phyloP scores from a whole-genome alignment of 2,329 filamentous ascomycete genomes.

The Fusarium abutilonis region DNA sequence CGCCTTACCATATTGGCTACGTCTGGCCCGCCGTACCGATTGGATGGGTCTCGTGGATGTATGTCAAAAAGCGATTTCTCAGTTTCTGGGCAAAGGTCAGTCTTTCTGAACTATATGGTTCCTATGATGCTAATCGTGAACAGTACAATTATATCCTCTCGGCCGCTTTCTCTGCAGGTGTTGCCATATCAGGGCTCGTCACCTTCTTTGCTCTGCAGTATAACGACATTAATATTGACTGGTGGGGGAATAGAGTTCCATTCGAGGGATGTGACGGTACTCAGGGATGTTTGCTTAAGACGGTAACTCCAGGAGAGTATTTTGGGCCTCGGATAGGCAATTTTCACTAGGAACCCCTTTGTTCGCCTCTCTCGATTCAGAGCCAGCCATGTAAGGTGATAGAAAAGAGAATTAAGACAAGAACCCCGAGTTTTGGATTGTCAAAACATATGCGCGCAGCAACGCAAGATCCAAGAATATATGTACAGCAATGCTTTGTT shows the following conservation, averaged over 20 bases:
- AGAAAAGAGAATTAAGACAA: too few species aligned
- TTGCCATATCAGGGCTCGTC: constrained; percentile 58
- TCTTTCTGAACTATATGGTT: not conserved
- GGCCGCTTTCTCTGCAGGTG: constrained; percentile 55
- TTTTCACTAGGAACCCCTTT: constrained; percentile 14
- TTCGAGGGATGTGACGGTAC: constrained; percentile 45
- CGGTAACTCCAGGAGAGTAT: constrained; percentile 44
- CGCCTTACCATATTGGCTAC: constrained; percentile 59
- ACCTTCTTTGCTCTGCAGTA: constrained; percentile 61
- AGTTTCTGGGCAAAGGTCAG: constrained; percentile 59
- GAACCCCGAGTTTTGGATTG: too few species aligned
- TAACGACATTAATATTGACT: constrained; percentile 50
- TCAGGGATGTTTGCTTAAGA: constrained; percentile 36
- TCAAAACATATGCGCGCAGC: too few species aligned
- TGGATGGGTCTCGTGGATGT: constrained; percentile 60
- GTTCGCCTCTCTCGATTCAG: too few species aligned
- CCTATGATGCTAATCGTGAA: constrained; percentile 32
- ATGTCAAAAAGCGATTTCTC: constrained; percentile 56
- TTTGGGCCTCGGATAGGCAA: constrained; percentile 46
- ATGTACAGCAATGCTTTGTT: not conserved
- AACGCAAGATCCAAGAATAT: not conserved
- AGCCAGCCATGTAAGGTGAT: too few species aligned
- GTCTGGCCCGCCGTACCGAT: constrained; percentile 59
- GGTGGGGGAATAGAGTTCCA: constrained; percentile 57
- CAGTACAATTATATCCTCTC: constrained; percentile 60